Evolutionary conservation across 192 early-diverging fungal genomes (phyloP), one percentile per base, ranked within the genome.

Genomic region (Chytriomyces sp.): DNA sequence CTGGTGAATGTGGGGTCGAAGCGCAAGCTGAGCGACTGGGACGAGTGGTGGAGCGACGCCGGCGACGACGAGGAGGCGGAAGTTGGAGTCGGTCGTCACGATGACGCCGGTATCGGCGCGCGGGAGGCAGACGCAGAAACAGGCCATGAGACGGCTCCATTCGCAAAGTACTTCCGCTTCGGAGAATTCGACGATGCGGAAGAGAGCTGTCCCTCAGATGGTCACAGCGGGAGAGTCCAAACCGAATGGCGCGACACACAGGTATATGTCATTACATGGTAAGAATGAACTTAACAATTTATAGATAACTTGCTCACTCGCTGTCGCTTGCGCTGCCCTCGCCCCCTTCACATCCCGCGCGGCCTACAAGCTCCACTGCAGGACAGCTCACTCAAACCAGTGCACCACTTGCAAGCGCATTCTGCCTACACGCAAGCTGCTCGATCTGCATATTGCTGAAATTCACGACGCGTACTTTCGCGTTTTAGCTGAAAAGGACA

Each of bases 1-100:
- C 72, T 40, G 3, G 74, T 65, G 37, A 81, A 36, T 30, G 73
- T 81, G 30, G 82, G 82, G 33, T 41, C 39, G 8, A 61, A 61
- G 33, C 59, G 59, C 26, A 61, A 61, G 59, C 7, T 61, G 1
- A 33, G 33, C 59, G 59, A 61, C 59, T 61, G 59, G 59, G 59
- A 61, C 7, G 59, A 61, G 25, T 61, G 59, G 59, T 57, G 59
- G 59, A 22, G 33, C 22, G 59, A 57, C 17, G 59, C 32, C 6
- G 36, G 33, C 59, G 59, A 25, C 26, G 33, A 61, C 59, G 59
- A 61, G 19, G 59, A 37, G 31, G 55, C 55, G 14, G 44, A 19
- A 19, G 44, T 49, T 12, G 22, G 22, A 49, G 12, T 19, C 44
- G 44, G 12, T 12, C 44, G 44, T 22, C 22, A 19, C 14, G 44